Conservation (phyloP, 2,329 filamentous ascomycete genomes). For the Trichophyton verrucosum region DNA sequence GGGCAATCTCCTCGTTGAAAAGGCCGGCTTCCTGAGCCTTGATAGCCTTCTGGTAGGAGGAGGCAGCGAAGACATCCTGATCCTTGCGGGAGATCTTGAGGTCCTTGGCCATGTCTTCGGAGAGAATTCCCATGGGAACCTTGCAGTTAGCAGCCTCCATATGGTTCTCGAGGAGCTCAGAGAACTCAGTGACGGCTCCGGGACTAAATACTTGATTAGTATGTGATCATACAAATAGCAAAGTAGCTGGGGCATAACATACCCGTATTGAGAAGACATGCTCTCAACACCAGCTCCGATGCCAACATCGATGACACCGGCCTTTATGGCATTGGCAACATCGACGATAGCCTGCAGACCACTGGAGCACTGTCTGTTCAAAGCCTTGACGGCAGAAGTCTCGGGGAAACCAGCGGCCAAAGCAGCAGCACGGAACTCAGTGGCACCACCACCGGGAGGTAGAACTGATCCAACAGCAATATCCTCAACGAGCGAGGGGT, state of each 20-base stretch:
- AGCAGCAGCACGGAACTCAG: slow-evolving; percentile 87
- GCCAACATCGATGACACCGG: slow-evolving; percentile 90
- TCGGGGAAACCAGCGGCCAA: slow-evolving; percentile 86
- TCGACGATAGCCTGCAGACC: slow-evolving; percentile 88
- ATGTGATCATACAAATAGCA: neutral
- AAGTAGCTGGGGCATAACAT: slow-evolving; percentile 22
- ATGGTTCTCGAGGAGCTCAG: slow-evolving; percentile 69
- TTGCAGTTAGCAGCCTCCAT: slow-evolving; percentile 87
- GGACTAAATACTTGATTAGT: slow-evolving; percentile 40
- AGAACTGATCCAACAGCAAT: slow-evolving; percentile 86
- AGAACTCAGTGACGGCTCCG: slow-evolving; percentile 81
- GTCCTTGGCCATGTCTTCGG: slow-evolving; percentile 89
- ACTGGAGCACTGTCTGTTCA: slow-evolving; percentile 91
- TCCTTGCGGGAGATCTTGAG: slow-evolving; percentile 55
- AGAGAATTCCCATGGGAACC: slow-evolving; percentile 89
- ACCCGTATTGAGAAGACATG: slow-evolving; percentile 90
- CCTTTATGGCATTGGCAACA: slow-evolving; percentile 80
- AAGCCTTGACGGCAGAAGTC: slow-evolving; percentile 65
- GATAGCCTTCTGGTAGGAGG: slow-evolving; percentile 72
- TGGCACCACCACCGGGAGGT: slow-evolving; percentile 83
- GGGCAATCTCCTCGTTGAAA: slow-evolving; percentile 83
- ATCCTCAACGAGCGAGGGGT: slow-evolving; percentile 79
- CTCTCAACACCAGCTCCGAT: slow-evolving; percentile 92
- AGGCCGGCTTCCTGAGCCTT: slow-evolving; percentile 78
- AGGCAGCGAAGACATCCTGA: slow-evolving; percentile 91